These are phyloP conservation scores for Podila verticillata DNA, from an alignment of 192 early-diverging fungal genomes.

Conservation along the genomic window DNA sequence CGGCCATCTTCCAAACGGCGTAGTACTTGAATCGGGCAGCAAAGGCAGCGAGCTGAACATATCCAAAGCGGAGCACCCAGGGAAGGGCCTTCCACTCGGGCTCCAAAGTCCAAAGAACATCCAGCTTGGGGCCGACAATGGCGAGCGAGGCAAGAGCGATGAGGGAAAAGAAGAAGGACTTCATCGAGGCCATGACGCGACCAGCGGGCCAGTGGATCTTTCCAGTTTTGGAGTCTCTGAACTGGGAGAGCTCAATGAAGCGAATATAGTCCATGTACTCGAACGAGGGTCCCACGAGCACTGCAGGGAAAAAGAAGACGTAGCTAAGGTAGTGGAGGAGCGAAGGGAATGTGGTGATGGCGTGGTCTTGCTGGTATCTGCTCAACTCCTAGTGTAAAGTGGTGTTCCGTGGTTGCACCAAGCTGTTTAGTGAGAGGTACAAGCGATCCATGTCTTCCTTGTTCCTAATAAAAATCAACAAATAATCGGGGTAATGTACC, in stretches of 20 bases:
- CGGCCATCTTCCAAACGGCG: conserved; percentile 89
- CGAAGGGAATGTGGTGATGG: conserved; percentile 68
- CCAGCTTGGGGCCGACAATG: conserved; percentile 48
- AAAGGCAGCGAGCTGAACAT: conserved; percentile 68
- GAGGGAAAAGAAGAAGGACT: conserved; percentile 41
- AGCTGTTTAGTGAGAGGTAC: not conserved
- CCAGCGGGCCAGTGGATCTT: conserved; percentile 48
- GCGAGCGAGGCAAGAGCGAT: conserved; percentile 47
- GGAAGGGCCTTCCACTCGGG: conserved; percentile 43
- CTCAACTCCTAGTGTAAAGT: conserved; percentile 59
- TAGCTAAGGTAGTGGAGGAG: conserved; percentile 87
- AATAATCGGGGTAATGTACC: conserved; percentile 6
- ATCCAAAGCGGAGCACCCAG: conserved; percentile 58
- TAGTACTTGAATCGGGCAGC: conserved; percentile 86
- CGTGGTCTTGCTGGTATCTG: conserved; percentile 71
- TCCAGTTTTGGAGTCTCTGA: conserved; percentile 39
- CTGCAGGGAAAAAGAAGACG: conserved; percentile 88
- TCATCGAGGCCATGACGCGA: conserved; percentile 28
- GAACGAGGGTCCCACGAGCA: conserved; percentile 88
- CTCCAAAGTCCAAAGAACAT: conserved; percentile 30
- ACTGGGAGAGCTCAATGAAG: conserved; percentile 54
- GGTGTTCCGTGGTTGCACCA: not conserved
- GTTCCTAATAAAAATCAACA: not conserved
- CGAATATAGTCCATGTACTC: conserved; percentile 73
- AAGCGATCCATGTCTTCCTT: not conserved